Base-by-base conservation (phyloP, 2,329 filamentous ascomycete species). In the Pseudocercospora macadamiae region DNA sequence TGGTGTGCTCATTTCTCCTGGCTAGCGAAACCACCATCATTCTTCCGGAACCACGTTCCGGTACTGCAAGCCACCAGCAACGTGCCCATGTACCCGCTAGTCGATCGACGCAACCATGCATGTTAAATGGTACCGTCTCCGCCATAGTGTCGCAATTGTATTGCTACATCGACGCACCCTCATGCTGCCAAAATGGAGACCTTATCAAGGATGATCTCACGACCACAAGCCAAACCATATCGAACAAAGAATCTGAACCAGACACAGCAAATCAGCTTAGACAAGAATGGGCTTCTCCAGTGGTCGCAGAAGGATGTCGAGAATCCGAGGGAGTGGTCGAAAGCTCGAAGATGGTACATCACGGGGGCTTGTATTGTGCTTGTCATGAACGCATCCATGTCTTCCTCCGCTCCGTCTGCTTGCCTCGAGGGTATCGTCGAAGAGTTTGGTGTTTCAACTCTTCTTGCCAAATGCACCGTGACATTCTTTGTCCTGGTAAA, bases 301-400 rank as follows among this genome's bases (percentile, higher is more conserved):
- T 84, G 84, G 61, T 70, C 73, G 5, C 76, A 77, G 0, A 73
- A 71, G 10, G 82, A 85, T 63, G 70, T 80, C 55, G 77, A 82
- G 57, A 81, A 67, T 76, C 80, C 26, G 66, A 76, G 57, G 76
- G 81, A 70, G 39, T 82, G 79, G 79, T 75, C 77, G 9, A 64
- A 57, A 0, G 37, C 60, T 2, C 71, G 79, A 21, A 73, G 77
- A 36, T 72, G 72, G 60, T 73, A 68, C 55, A 73, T 82, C 45
- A 81, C 79, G 2, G 53, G 75, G 6, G 67, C 71, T 18, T 67
- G 76, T 26, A 74, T 81, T 8, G 54, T 78, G 10, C 75, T 82
- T 14, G 80, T 83, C 30, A 74, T 83, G 62, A 85, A 84, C 64
- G 81, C 80, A 1, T 83, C 81, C 0, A 83, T 84, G 60, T 81